Evolutionary conservation across 129 eudicot species (phyloP).

Genomic region (Escallonia herrerae): DNA sequence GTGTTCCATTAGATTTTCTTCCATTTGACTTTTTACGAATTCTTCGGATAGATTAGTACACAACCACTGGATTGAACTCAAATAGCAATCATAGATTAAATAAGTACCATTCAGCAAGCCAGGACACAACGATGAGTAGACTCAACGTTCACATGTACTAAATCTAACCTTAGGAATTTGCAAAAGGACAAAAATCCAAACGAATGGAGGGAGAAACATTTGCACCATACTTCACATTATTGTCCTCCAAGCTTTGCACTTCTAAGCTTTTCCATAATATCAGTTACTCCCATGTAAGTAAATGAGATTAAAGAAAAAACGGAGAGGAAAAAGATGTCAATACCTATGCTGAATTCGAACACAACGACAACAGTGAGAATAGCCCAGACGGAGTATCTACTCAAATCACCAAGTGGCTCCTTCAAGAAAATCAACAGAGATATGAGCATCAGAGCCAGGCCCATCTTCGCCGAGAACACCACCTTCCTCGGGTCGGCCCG

Average conservation of each 20-base stretch:
- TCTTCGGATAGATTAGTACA: no score
- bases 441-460: constrained; percentile 49
- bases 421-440: constrained; percentile 52
- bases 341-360: constrained; percentile 69
- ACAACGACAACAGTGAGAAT: constrained; percentile 69
- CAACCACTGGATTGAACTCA: no score
- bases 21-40: no score
- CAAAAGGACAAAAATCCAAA: no score
- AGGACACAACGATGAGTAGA: no score
- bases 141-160: no score
- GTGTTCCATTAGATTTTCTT: no score
- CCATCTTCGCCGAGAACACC: constrained; percentile 54
- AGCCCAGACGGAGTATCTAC: constrained; percentile 61
- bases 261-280: background rate
- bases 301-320: background rate
- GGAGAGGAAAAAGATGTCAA: background rate
- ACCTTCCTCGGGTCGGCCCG: constrained; percentile 57
- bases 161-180: no score
- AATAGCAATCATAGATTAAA: no score
- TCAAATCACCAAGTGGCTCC: constrained; percentile 44
- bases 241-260: background rate
- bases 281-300: background rate
- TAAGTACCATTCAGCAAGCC: no score
- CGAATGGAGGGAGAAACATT: no score
- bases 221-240: no score